Evolutionary conservation across 495 filamentous ascomycete genomes (phyloP).

Genomic region (Penicillium chermesinum): DNA sequence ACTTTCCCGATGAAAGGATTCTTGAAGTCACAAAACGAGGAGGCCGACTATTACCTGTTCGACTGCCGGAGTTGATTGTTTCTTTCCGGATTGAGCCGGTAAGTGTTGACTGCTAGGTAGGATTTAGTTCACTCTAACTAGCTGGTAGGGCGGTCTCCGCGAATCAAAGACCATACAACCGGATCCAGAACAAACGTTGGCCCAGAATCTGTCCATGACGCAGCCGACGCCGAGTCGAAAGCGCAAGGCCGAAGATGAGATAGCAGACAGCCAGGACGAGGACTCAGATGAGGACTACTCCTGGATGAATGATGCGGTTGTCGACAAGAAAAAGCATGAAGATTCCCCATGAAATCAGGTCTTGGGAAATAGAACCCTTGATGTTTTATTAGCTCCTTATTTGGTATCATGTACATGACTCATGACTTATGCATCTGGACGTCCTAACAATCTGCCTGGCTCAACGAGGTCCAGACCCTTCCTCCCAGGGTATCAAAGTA

Average conservation of each 20-base stretch:
- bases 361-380: too few species aligned
- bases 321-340: too few species aligned
- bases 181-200: constrained; percentile 4
- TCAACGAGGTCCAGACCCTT: constrained; percentile 10
- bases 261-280: constrained; percentile 49
- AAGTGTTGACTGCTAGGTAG: constrained; percentile 3
- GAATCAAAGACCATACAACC: constrained; percentile 8
- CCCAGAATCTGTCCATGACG: background rate
- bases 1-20: constrained; percentile 41
- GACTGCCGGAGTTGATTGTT: constrained; percentile 34
- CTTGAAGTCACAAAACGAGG: constrained; percentile 44
- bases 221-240: constrained; percentile 28
- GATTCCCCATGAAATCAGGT: too few species aligned
- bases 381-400: too few species aligned
- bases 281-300: constrained; percentile 39
- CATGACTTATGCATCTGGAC: constrained; percentile 2
- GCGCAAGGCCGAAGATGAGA: constrained; percentile 44
- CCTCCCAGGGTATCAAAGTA: constrained; percentile 9
- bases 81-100: constrained; percentile 40
- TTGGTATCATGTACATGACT: constrained; percentile 2
- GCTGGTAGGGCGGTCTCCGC: constrained; percentile 27
- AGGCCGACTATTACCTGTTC: constrained; percentile 28
- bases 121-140: background rate
- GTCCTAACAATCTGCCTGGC: background rate
- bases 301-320: constrained; percentile 19